phyloP scores from a whole-genome alignment of 2,329 filamentous ascomycete species.

The Chaetomium sp. region DNA sequence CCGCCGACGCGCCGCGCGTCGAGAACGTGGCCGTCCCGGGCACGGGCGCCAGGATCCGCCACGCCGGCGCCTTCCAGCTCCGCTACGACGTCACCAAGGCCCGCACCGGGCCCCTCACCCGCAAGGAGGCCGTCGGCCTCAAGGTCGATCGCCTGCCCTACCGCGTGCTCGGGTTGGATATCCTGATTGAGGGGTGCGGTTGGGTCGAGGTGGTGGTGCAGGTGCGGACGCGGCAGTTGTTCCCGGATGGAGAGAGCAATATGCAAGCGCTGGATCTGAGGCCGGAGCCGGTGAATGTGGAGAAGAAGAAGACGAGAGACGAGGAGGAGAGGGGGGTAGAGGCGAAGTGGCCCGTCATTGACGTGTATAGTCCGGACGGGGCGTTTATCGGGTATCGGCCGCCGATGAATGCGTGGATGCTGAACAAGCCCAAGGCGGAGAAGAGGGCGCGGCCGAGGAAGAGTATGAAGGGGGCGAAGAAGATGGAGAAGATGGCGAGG shows the following conservation, averaged over 20 bases:
- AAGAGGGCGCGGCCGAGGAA: slow-evolving; percentile 61
- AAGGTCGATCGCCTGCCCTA: slow-evolving; percentile 75
- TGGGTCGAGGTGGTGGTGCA: slow-evolving; percentile 91
- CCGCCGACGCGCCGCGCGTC: slow-evolving; percentile 58
- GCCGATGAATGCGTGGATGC: slow-evolving; percentile 72
- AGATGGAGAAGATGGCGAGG: slow-evolving; percentile 47
- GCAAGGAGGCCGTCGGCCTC: slow-evolving; percentile 61
- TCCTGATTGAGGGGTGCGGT: slow-evolving; percentile 87
- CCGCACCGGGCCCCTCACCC: slow-evolving; percentile 73
- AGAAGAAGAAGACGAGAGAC: slow-evolving; percentile 29
- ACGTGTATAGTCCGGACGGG: slow-evolving; percentile 86
- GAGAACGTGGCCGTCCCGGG: slow-evolving; percentile 64
- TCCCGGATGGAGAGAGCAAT: slow-evolving; percentile 19
- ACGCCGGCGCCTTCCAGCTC: slow-evolving; percentile 75
- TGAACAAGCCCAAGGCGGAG: slow-evolving; percentile 58
- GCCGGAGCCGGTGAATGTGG: slow-evolving; percentile 32
- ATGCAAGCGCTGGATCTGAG: slow-evolving; percentile 38
- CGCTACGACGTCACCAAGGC: slow-evolving; percentile 80
- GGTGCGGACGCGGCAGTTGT: slow-evolving; percentile 63
- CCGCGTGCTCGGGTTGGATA: slow-evolving; percentile 75
- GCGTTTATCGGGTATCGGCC: slow-evolving; percentile 68
- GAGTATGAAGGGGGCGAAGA: slow-evolving; percentile 69
- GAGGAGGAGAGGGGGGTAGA: slow-evolving; percentile 33
- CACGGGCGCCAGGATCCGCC: slow-evolving; percentile 59
- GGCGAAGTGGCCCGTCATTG: slow-evolving; percentile 67